Evolutionary conservation across 768 basidiomycete species (phyloP).

Genomic region (Inosperma sp.): DNA sequence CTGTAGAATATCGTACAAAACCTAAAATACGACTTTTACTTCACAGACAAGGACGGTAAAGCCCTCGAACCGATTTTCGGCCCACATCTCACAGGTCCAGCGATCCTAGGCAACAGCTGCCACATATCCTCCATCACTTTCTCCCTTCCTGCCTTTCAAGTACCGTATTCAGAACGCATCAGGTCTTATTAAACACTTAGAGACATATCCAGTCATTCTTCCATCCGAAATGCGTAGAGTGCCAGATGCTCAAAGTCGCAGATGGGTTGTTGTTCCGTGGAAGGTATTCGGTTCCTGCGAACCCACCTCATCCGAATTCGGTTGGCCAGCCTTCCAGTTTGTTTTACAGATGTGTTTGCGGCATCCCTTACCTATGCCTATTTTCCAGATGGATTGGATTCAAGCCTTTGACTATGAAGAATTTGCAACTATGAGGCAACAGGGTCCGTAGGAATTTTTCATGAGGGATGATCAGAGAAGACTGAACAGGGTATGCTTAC

Average conservation of each 20-base stretch:
- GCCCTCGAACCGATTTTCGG: constrained; percentile 88
- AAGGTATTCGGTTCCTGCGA: constrained; percentile 69
- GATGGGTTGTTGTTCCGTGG: constrained; percentile 94
- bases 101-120: constrained; percentile 95
- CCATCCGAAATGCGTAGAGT: constrained; percentile 89
- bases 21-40: constrained; percentile 87
- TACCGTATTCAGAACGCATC: constrained; percentile 51
- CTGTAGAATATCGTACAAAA: constrained; percentile 92
- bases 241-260: constrained; percentile 88
- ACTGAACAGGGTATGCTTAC: constrained; percentile 26
- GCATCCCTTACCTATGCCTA: constrained; percentile 36
- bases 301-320: constrained; percentile 6
- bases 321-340: background rate
- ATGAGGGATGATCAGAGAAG: constrained; percentile 54
- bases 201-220: constrained; percentile 56
- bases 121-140: constrained; percentile 95
- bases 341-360: constrained; percentile 9
- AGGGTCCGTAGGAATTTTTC: constrained; percentile 95
- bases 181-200: constrained; percentile 45
- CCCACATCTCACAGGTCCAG: constrained; percentile 80
- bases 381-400: constrained; percentile 86
- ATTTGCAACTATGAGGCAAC: constrained; percentile 95
- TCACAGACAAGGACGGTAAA: constrained; percentile 81
- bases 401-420: constrained; percentile 86
- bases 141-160: constrained; percentile 70